These are phyloP conservation scores for Pseudopyrenochaeta lycopersici DNA, from an alignment of 2,329 filamentous ascomycete species.

Conservation along the genomic window DNA sequence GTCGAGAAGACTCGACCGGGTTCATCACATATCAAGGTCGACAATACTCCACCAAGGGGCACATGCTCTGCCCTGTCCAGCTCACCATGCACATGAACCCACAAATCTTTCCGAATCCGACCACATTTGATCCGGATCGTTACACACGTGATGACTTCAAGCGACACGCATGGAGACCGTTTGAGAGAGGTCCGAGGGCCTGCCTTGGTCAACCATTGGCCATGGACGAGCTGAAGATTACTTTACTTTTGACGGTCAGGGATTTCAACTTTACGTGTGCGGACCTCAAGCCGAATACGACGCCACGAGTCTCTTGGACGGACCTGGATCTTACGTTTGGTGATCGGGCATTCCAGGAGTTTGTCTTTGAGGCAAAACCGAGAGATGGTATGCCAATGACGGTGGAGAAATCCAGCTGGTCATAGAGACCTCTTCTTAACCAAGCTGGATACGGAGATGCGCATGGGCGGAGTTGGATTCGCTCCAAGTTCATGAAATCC, in stretches of 20 bases:
- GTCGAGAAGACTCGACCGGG: constrained; percentile 46
- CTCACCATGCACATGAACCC: constrained; percentile 47
- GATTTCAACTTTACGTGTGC: constrained; percentile 58
- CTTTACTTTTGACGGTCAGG: constrained; percentile 60
- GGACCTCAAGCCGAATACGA: constrained; percentile 36
- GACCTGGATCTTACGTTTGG: constrained; percentile 41
- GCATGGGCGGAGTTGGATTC: too few species aligned
- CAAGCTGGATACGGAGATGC: too few species aligned
- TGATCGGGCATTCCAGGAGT: constrained; percentile 43
- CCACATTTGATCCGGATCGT: constrained; percentile 43
- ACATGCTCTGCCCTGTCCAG: constrained; percentile 54
- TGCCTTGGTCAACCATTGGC: constrained; percentile 68
- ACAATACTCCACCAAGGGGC: constrained; percentile 55
- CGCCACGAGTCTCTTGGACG: constrained; percentile 32
- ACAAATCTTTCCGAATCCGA: constrained; percentile 33
- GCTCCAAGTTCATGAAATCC: too few species aligned
- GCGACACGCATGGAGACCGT: constrained; percentile 63
- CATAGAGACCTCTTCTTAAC: too few species aligned
- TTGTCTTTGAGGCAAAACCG: constrained; percentile 41
- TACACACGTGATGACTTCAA: constrained; percentile 51
- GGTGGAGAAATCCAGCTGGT: constrained; percentile 31
- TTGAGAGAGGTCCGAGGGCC: constrained; percentile 63
- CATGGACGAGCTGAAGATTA: constrained; percentile 61
- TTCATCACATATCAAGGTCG: constrained; percentile 56
- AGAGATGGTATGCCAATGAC: constrained; percentile 44